Conservation (phyloP, 768 basidiomycete species). For the Kwoniella sp. region DNA sequence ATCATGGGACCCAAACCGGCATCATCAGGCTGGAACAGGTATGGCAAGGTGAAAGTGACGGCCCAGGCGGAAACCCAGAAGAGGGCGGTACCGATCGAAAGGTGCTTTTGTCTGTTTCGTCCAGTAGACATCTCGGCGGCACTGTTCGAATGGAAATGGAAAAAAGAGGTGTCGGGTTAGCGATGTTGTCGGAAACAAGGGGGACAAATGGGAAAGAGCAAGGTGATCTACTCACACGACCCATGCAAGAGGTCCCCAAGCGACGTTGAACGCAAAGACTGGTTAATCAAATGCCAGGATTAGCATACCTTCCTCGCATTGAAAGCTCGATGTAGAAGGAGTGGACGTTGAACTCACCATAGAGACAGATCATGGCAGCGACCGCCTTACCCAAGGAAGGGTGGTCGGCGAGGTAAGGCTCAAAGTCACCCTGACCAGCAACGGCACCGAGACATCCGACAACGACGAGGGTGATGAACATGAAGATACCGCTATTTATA, state of each 20-base stretch:
- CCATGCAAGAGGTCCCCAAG: conserved; percentile 54
- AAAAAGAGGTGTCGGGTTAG: too few species aligned
- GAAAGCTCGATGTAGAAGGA: neutral
- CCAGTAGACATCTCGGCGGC: conserved; percentile 45
- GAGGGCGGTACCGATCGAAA: conserved; percentile 54
- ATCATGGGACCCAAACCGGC: conserved; percentile 52
- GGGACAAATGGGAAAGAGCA: neutral
- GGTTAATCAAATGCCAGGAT: neutral
- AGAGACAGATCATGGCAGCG: conserved; percentile 54
- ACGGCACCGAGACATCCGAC: conserved; percentile 52
- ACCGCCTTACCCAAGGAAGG: conserved; percentile 42
- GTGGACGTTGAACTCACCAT: conserved; percentile 16
- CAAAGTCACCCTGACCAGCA: conserved; percentile 38
- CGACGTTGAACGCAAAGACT: conserved; percentile 55
- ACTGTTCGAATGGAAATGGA: conserved; percentile 3
- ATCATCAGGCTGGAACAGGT: conserved; percentile 46
- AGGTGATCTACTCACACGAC: conserved; percentile 16
- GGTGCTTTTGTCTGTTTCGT: conserved; percentile 51
- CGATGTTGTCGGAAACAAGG: too few species aligned
- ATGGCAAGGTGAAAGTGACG: conserved; percentile 55
- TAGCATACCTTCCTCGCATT: neutral
- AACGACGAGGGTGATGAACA: conserved; percentile 49
- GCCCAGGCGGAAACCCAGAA: conserved; percentile 56
- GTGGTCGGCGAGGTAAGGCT: conserved; percentile 34
- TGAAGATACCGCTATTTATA: conserved; percentile 45